These are phyloP conservation scores for Aphanomyces invadans DNA, from an alignment of 352 stramenopile species.

Conservation along the genomic window DNA sequence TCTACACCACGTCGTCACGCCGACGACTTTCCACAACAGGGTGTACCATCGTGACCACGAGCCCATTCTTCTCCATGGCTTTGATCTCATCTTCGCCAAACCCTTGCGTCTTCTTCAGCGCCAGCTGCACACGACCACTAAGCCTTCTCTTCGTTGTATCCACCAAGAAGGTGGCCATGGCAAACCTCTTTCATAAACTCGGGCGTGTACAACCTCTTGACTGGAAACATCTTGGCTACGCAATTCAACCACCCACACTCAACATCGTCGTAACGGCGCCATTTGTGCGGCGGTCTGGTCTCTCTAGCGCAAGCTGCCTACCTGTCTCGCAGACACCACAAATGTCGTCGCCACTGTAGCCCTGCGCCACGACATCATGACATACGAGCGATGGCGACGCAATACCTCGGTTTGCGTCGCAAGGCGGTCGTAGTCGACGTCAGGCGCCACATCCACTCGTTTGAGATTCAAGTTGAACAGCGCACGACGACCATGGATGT, in stretches of 20 bases:
- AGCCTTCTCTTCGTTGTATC: too few species aligned
- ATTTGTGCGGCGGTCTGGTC: too few species aligned
- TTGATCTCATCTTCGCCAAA: conserved; percentile 45
- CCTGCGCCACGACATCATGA: conserved; percentile 9
- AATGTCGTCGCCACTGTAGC: conserved; percentile 42
- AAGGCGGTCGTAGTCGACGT: conserved; percentile 68
- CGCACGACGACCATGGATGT: conserved; percentile 40
- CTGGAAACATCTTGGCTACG: conserved; percentile 41
- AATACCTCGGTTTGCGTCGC: conserved; percentile 56
- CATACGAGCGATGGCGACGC: not conserved
- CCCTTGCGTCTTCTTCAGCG: conserved; percentile 45
- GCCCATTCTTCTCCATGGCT: conserved; percentile 47
- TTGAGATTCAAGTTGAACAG: conserved; percentile 75
- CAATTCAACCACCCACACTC: too few species aligned
- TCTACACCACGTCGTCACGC: conserved; percentile 6
- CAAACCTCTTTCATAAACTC: conserved; percentile 36
- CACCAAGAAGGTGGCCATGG: not conserved
- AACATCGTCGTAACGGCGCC: too few species aligned
- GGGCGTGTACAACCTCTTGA: conserved; percentile 39
- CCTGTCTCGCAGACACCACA: conserved; percentile 37
- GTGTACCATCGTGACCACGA: conserved; percentile 30
- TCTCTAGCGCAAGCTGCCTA: not conserved
- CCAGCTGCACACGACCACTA: not conserved
- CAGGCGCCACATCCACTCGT: conserved; percentile 63
- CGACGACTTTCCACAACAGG: not conserved